Conservation (phyloP, 2,329 filamentous ascomycete genomes). For the Trichoderma atrobrunneum region DNA sequence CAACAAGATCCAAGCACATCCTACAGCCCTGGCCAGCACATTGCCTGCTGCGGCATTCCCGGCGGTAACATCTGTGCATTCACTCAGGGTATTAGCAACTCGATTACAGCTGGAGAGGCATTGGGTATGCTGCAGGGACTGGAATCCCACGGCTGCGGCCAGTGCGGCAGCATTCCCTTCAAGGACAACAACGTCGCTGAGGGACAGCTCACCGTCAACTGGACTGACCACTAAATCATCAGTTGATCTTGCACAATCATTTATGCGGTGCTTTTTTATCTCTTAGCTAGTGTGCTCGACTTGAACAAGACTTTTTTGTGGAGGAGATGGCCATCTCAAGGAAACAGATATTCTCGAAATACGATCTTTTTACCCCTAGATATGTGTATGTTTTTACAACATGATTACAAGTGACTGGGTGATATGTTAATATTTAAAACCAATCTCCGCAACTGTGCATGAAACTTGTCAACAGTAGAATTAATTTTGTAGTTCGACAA, state of each 20-base stretch:
- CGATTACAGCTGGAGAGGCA: constrained; percentile 16
- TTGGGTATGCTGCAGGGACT: constrained; percentile 16
- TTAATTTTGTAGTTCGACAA: background rate
- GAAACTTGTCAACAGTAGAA: background rate
- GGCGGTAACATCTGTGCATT: constrained; percentile 17
- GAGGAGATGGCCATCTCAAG: background rate
- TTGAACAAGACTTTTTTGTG: background rate
- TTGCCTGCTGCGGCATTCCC: constrained; percentile 16
- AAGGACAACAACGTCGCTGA: constrained; percentile 18
- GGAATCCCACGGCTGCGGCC: background rate
- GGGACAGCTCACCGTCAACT: constrained; percentile 17
- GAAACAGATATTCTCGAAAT: background rate
- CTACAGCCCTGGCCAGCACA: constrained; percentile 13
- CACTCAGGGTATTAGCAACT: constrained; percentile 1
- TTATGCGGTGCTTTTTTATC: background rate
- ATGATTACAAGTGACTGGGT: background rate
- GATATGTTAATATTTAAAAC: background rate
- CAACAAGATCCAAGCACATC: constrained; percentile 2
- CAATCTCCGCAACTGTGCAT: no score
- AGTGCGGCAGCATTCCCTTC: constrained; percentile 18
- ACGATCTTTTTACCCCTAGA: background rate
- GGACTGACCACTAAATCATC: background rate
- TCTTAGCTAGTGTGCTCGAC: background rate
- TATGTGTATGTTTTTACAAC: background rate
- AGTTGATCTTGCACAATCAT: background rate